phyloP scores from a whole-genome alignment of 2,329 filamentous ascomycete genomes.

The Chrysoporthe puriensis region DNA sequence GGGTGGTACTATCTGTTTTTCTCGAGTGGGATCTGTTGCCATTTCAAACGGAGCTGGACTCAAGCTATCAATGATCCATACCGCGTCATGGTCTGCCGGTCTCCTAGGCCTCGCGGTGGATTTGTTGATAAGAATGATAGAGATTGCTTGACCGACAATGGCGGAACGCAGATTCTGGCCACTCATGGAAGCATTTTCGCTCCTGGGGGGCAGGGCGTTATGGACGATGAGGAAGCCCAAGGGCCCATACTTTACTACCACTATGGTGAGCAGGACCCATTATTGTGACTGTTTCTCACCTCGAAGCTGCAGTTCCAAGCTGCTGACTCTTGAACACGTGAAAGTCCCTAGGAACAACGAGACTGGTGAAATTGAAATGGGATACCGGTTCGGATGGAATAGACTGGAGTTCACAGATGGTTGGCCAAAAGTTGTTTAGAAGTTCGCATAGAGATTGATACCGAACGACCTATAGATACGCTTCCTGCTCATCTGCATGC shows the following conservation, averaged over 20 bases:
- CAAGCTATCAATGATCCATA: constrained; percentile 64
- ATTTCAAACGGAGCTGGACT: constrained; percentile 48
- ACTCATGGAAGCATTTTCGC: constrained; percentile 62
- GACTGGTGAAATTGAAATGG: constrained; percentile 52
- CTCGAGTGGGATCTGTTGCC: constrained; percentile 63
- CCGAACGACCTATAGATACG: no score
- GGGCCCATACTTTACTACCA: constrained; percentile 66
- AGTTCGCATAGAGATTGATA: not conserved
- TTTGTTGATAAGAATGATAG: constrained; percentile 61
- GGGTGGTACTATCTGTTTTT: constrained; percentile 68
- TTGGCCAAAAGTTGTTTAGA: constrained; percentile 31
- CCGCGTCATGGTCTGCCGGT: constrained; percentile 66
- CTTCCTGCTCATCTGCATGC: no score
- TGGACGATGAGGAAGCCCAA: constrained; percentile 46
- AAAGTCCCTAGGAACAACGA: constrained; percentile 48
- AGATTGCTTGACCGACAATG: constrained; percentile 54
- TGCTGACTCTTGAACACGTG: constrained; percentile 23
- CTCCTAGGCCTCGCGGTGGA: constrained; percentile 50
- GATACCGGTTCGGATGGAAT: constrained; percentile 52
- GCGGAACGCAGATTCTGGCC: constrained; percentile 61
- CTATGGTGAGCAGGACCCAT: constrained; percentile 41
- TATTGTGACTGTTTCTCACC: no score
- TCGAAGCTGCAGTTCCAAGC: no score
- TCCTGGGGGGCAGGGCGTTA: constrained; percentile 65
- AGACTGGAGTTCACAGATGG: constrained; percentile 36